Conservation (phyloP, 441 rosid species). For the Theobroma grandiflorum region DNA sequence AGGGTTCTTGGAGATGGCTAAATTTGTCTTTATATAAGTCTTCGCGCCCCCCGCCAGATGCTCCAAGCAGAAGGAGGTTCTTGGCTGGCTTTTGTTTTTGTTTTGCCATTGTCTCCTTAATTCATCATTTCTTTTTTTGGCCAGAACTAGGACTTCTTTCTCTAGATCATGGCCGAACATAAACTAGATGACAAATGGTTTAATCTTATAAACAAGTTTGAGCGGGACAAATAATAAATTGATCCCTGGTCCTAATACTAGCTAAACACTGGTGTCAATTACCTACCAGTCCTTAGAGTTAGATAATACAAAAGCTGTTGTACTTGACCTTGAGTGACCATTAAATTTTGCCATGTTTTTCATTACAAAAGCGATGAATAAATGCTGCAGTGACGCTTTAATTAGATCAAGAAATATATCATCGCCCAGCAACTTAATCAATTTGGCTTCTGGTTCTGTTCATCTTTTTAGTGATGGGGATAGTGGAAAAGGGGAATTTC, state of each 20-base stretch:
- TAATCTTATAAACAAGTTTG: too few relatives aligned
- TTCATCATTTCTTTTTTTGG: background rate
- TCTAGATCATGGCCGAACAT: background rate
- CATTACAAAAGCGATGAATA: background rate
- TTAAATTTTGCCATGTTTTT: background rate
- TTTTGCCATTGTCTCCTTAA: background rate
- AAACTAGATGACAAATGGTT: background rate
- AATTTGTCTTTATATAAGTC: constrained; percentile 19
- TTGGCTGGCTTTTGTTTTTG: background rate
- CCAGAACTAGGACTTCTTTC: background rate
- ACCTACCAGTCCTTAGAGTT: background rate
- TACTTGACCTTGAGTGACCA: background rate
- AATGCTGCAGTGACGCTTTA: background rate
- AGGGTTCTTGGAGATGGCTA: background rate
- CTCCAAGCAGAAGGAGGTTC: constrained; percentile 27
- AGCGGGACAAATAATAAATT: too few relatives aligned
- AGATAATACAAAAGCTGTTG: background rate
- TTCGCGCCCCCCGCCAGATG: background rate
- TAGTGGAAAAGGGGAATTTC: background rate
- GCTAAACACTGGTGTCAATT: background rate
- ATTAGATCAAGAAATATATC: background rate
- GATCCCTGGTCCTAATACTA: background rate
- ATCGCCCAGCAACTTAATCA: background rate
- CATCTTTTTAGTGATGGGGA: background rate
- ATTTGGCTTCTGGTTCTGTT: background rate